phyloP scores from a whole-genome alignment of 148 eudicot species.

The Rhododendron griersonianum region DNA sequence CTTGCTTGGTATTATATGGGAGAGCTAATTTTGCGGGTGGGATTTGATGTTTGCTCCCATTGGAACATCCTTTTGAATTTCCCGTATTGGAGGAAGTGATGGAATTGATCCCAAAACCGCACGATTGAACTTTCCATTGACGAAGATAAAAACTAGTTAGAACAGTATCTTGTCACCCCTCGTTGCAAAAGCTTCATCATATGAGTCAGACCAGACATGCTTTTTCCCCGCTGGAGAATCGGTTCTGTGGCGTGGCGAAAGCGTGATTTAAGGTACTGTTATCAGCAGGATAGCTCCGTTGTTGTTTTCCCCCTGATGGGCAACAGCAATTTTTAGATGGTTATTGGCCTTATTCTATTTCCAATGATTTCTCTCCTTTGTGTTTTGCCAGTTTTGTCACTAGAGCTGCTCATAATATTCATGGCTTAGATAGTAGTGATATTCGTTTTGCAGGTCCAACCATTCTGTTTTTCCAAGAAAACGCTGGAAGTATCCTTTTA shows the following conservation, averaged over 20 bases:
- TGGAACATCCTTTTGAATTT: background rate
- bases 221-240: too few relatives aligned
- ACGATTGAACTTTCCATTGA: too few relatives aligned
- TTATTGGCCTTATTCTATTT: background rate
- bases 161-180: background rate
- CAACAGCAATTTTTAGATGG: background rate
- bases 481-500: constrained; percentile 98
- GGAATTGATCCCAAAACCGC: too few relatives aligned
- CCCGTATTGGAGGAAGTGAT: background rate
- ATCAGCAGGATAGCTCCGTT: too few relatives aligned
- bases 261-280: too few relatives aligned
- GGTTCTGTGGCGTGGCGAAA: too few relatives aligned
- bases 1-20: background rate
- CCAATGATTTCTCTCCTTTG: background rate
- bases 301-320: too few relatives aligned
- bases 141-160: background rate
- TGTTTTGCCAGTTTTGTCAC: background rate
- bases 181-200: background rate
- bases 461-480: constrained; percentile 91
- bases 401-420: too few relatives aligned
- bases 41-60: background rate
- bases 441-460: constrained; percentile 76
- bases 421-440: background rate
- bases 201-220: too few relatives aligned
- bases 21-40: background rate